These are phyloP conservation scores for Mortierella sp. DNA, from an alignment of 371 early-diverging fungal genomes.

Conservation along the genomic window DNA sequence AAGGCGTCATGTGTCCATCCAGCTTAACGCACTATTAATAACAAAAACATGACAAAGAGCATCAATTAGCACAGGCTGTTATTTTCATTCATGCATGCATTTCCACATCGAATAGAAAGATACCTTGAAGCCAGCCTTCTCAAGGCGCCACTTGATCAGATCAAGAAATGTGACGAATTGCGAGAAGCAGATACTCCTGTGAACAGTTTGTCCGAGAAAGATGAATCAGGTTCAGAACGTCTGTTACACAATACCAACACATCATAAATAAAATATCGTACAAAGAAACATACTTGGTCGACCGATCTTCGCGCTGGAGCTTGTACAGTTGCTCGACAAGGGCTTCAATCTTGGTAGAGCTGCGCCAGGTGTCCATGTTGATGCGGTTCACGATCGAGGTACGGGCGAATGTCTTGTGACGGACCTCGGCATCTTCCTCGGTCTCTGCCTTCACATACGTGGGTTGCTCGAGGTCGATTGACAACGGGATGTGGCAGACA, in stretches of 20 bases:
- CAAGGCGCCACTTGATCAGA: slow-evolving; percentile 94
- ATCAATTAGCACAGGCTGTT: background rate
- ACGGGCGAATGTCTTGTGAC: slow-evolving; percentile 64
- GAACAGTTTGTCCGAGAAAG: slow-evolving; percentile 55
- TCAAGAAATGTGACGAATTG: slow-evolving; percentile 97
- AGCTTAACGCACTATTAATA: slow-evolving; percentile 82
- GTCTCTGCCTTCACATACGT: slow-evolving; percentile 47
- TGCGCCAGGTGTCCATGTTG: slow-evolving; percentile 88
- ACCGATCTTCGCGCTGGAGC: slow-evolving; percentile 82
- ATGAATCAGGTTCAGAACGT: background rate
- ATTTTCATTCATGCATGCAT: background rate
- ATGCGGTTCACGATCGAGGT: slow-evolving; percentile 93
- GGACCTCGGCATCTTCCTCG: slow-evolving; percentile 36
- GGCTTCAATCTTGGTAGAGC: slow-evolving; percentile 92
- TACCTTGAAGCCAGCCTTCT: slow-evolving; percentile 88
- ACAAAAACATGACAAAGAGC: background rate
- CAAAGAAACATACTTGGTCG: slow-evolving; percentile 70
- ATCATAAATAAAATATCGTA: too few species aligned
- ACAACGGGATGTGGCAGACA: slow-evolving; percentile 82
- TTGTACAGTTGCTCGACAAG: slow-evolving; percentile 91
- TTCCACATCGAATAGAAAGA: background rate
- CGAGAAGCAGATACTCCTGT: slow-evolving; percentile 81
- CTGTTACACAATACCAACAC: too few species aligned
- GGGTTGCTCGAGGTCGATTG: slow-evolving; percentile 88
- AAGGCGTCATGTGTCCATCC: slow-evolving; percentile 95